Percentiles rank a stretch among this genome's conserved stretches.
Conservation (phyloP, 768 basidiomycete genomes). For the Pleurotus eryngii region DNA sequence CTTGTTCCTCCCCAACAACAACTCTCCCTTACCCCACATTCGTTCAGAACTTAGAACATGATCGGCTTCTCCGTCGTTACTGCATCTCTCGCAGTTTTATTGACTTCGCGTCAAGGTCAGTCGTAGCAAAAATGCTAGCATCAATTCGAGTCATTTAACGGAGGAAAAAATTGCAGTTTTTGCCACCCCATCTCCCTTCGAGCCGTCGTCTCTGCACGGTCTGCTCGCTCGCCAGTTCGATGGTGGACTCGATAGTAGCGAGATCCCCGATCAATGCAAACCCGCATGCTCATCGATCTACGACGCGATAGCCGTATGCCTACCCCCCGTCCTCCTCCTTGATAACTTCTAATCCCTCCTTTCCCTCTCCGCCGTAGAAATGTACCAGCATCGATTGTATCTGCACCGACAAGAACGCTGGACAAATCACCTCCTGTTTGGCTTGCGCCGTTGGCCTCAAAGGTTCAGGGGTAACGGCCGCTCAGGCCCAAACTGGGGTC, state of each 20-base stretch:
- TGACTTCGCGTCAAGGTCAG: neutral
- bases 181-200: neutral
- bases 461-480: neutral
- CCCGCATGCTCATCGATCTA: neutral
- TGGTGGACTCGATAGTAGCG: neutral
- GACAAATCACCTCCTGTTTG: neutral
- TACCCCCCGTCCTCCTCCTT: neutral
- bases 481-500: neutral
- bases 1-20: neutral
- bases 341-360: neutral
- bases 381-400: neutral
- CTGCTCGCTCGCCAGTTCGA: neutral
- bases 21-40: neutral
- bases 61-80: neutral
- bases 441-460: neutral
- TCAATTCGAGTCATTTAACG: no score
- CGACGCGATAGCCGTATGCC: neutral
- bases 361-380: neutral
- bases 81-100: neutral
- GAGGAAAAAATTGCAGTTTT: neutral
- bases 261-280: neutral
- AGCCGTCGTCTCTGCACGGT: neutral
- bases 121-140: neutral
- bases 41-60: neutral
- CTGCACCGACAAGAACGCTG: neutral